phyloP scores from a whole-genome alignment of 2,329 filamentous ascomycete species.

The Claviceps sp. region DNA sequence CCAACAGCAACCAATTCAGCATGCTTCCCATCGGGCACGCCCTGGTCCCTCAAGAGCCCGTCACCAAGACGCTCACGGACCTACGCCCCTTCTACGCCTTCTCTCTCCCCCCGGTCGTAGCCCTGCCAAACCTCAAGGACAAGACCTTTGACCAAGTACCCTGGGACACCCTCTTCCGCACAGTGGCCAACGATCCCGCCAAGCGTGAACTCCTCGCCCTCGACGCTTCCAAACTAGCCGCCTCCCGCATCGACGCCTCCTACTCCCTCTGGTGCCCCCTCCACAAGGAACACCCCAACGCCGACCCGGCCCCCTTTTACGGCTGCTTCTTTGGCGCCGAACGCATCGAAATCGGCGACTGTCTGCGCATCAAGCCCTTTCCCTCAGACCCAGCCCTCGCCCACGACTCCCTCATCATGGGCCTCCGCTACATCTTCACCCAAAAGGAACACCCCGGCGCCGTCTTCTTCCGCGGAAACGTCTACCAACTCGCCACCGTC shows the following conservation, averaged over 20 bases:
- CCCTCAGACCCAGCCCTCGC: conserved; percentile 22
- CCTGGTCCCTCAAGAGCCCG: conserved; percentile 22
- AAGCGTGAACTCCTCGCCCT: conserved; percentile 29
- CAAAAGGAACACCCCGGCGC: conserved; percentile 20
- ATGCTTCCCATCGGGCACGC: conserved; percentile 29
- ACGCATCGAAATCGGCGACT: conserved; percentile 32
- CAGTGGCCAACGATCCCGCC: conserved; percentile 19
- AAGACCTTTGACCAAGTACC: conserved; percentile 27
- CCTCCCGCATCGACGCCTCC: conserved; percentile 33
- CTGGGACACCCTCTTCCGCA: conserved; percentile 26
- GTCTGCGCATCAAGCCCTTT: conserved; percentile 32
- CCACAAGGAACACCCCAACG: conserved; percentile 15
- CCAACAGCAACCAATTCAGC: conserved; percentile 17
- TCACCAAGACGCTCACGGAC: conserved; percentile 26
- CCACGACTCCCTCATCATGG: conserved; percentile 21
- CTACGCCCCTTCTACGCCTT: conserved; percentile 39
- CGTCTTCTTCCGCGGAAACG: conserved; percentile 27
- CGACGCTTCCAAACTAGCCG: conserved; percentile 38
- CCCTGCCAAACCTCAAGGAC: conserved; percentile 24
- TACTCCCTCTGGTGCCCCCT: conserved; percentile 33
- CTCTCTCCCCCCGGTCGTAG: conserved; percentile 29
- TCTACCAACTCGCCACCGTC: conserved; percentile 23
- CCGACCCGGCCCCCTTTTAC: conserved; percentile 25
- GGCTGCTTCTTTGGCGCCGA: conserved; percentile 39
- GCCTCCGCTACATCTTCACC: conserved; percentile 27